These are phyloP conservation scores for Lactarius akahatsu DNA, from an alignment of 768 basidiomycete genomes.

Conservation along the genomic window DNA sequence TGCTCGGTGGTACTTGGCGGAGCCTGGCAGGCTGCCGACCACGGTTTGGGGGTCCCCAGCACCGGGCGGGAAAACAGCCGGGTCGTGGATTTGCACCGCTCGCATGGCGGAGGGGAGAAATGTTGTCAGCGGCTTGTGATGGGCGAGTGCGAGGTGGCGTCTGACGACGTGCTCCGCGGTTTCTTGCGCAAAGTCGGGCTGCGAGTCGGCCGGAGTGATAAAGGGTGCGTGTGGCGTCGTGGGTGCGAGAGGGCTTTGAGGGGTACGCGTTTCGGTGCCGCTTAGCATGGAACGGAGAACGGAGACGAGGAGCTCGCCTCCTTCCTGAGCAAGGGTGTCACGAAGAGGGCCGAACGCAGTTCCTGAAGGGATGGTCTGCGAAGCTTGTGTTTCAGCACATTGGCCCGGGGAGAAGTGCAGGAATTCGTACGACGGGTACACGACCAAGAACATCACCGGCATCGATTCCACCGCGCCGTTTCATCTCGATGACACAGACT, in stretches of 20 bases:
- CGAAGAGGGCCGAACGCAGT: slow-evolving; percentile 57
- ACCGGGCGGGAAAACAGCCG: background rate
- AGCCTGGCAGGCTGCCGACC: slow-evolving; percentile 39
- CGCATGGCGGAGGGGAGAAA: slow-evolving; percentile 30
- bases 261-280: slow-evolving; percentile 46
- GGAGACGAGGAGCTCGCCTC: slow-evolving; percentile 70
- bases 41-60: slow-evolving; percentile 11
- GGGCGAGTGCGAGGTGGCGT: slow-evolving; percentile 61
- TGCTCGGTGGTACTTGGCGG: slow-evolving; percentile 44
- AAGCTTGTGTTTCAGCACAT: background rate
- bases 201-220: slow-evolving; percentile 53
- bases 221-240: slow-evolving; percentile 53
- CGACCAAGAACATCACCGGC: slow-evolving; percentile 68
- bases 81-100: slow-evolving; percentile 35
- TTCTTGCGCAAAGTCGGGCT: slow-evolving; percentile 57
- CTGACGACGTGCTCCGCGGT: slow-evolving; percentile 55
- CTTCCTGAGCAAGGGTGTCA: slow-evolving; percentile 55
- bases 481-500: slow-evolving; percentile 78
- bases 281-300: slow-evolving; percentile 62
- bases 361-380: slow-evolving; percentile 52
- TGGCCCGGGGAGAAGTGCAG: background rate
- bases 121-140: slow-evolving; percentile 48
- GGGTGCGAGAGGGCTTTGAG: slow-evolving; percentile 6
- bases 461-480: slow-evolving; percentile 63
- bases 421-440: slow-evolving; percentile 48